Evolutionary conservation across 2,329 filamentous ascomycete species (phyloP).

Genomic region (Pseudogymnoascus verrucosus): DNA sequence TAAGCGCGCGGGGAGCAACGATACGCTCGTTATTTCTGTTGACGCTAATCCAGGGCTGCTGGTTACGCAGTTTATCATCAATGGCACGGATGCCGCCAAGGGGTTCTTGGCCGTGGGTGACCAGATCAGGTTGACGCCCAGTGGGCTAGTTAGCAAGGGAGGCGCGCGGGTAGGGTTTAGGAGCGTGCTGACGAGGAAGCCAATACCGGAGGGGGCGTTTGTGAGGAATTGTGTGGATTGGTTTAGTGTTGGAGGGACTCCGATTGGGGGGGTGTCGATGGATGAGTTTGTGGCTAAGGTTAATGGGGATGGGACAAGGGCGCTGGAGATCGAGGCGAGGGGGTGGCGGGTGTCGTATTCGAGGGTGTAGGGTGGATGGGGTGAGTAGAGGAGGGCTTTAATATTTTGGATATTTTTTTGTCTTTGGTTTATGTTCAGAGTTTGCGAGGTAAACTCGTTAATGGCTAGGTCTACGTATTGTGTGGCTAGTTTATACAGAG

Average conservation of each 20-base stretch:
- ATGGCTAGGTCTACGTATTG: not conserved
- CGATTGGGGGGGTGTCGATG: conserved; percentile 21
- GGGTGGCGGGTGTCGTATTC: not conserved
- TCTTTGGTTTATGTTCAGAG: not conserved
- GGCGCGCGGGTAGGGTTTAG: conserved; percentile 13
- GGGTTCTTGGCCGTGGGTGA: not conserved
- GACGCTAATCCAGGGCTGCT: conserved; percentile 22
- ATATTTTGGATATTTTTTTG: not conserved
- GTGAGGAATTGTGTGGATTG: conserved; percentile 15
- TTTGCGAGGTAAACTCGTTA: not conserved
- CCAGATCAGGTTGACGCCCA: conserved; percentile 15
- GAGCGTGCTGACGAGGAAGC: conserved; percentile 11
- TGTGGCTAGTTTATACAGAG: not conserved
- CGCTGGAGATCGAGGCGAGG: not conserved
- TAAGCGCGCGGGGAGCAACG: conserved; percentile 19
- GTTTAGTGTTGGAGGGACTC: conserved; percentile 17
- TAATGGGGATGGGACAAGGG: conserved; percentile 17
- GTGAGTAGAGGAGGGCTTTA: not conserved
- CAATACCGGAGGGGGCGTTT: conserved; percentile 15
- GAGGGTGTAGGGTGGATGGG: not conserved
- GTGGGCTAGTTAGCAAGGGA: conserved; percentile 12
- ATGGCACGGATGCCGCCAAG: conserved; percentile 25
- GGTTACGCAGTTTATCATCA: conserved; percentile 26
- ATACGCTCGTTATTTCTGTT: conserved; percentile 22
- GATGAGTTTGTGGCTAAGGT: conserved; percentile 26